Evolutionary conservation across 169 alveolate species (phyloP), one percentile per base, ranked within the genome.

Genomic region (Cyclospora cayetanensis): DNA sequence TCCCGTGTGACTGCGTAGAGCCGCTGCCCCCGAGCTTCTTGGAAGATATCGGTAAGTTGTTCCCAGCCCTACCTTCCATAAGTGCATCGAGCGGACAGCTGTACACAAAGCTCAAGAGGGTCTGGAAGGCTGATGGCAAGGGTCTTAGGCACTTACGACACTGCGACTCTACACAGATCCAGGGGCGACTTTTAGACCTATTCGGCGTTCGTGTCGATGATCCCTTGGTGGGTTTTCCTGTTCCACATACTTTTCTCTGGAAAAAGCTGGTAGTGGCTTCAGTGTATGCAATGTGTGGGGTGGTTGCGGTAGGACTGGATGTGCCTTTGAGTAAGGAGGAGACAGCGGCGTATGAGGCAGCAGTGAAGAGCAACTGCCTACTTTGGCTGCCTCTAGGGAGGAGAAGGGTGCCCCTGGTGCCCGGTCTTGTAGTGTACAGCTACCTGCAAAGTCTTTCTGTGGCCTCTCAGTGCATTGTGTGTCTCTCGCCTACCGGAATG

Each of bases 361-460:
- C 84, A 39, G 63, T 72, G 37, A 1, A 37, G 27, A 29, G 84
- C n/a, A 72, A 72, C 84, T 72, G 84, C 29, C 53, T 72, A 31
- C 84, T 72, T 1, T 72, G 84, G 84, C 84, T 72, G 63, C 84
- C 84, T 2, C 65, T 72, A 20, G 11, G 35, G 31, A 4, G 53
- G 39, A 34, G 84, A 20, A 4, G 2, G 27, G 35, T 41, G 27
- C 37, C 60, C 37, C 20, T 72, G 2, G 20, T 72, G 39, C 63
- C 65, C n/a, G 84, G 63, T 22, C 63, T 72, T 0, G 34, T 72
- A 11, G 63, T 72, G 12, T 72, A 72, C 29, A 72, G 63, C 15
- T 72, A 5, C 60, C 29, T 72, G 29, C 84, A 72, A 29, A 72
- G 41, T 20, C 1, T 35, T 9, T n/a, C 84, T 72, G 84, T 27